These are phyloP conservation scores for Fusarium sp. DNA, from an alignment of 2,329 filamentous ascomycete species.

Conservation along the genomic window DNA sequence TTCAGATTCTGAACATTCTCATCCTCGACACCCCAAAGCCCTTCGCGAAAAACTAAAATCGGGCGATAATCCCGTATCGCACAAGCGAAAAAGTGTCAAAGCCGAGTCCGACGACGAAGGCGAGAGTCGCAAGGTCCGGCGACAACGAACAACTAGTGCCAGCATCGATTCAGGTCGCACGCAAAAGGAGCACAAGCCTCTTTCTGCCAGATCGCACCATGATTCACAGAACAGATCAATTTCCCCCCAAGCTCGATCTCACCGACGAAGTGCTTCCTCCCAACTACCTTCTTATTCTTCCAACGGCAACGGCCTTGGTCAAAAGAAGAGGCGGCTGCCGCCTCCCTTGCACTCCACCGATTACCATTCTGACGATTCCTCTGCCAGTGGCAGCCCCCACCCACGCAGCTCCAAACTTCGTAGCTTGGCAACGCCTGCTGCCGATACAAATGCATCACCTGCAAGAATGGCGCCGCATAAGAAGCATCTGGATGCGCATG, in stretches of 20 bases:
- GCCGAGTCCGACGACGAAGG: slow-evolving; percentile 72
- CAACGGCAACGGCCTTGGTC: slow-evolving; percentile 70
- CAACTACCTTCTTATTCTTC: slow-evolving; percentile 70
- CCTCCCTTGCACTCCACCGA: slow-evolving; percentile 74
- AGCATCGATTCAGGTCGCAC: slow-evolving; percentile 55
- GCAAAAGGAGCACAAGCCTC: slow-evolving; percentile 54
- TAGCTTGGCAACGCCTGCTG: slow-evolving; percentile 68
- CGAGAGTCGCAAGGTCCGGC: slow-evolving; percentile 68
- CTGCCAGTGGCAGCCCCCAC: slow-evolving; percentile 72
- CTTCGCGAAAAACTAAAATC: slow-evolving; percentile 65
- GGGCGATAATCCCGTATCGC: slow-evolving; percentile 62
- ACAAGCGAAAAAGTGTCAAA: slow-evolving; percentile 69
- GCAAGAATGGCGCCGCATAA: slow-evolving; percentile 81
- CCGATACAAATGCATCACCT: slow-evolving; percentile 75
- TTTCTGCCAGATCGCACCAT: slow-evolving; percentile 53
- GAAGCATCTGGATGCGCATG: slow-evolving; percentile 92
- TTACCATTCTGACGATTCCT: slow-evolving; percentile 78
- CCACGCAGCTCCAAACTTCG: slow-evolving; percentile 72
- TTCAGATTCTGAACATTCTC: slow-evolving; percentile 69
- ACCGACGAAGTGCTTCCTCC: slow-evolving; percentile 76
- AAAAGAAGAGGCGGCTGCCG: slow-evolving; percentile 74
- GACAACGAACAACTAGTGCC: slow-evolving; percentile 66
- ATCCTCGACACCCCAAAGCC: slow-evolving; percentile 60
- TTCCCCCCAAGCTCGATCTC: slow-evolving; percentile 71
- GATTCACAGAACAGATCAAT: slow-evolving; percentile 63